phyloP scores from a whole-genome alignment of 805 yeast species.

The Metschnikowia anglica region DNA sequence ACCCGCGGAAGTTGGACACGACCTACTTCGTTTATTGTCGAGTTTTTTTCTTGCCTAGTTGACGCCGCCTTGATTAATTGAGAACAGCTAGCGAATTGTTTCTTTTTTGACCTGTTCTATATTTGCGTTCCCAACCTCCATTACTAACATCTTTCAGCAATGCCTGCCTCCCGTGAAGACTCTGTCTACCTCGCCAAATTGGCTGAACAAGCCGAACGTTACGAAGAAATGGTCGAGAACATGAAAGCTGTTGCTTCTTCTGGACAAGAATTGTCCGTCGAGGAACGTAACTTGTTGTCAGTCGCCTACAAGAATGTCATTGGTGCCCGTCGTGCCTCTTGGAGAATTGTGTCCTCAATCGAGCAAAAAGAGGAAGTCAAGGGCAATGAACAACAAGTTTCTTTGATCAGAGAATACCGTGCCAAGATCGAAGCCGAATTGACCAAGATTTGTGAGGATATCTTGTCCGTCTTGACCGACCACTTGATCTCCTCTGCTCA shows the following conservation, averaged over 20 bases:
- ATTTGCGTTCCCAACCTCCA: not conserved
- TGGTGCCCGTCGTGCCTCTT: conserved; percentile 98
- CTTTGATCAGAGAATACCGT: conserved; percentile 90
- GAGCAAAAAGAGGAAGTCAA: conserved; percentile 98
- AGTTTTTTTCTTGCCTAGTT: conserved; percentile 17
- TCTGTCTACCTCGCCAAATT: conserved; percentile 96
- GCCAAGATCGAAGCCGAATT: conserved; percentile 91
- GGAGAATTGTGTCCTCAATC: conserved; percentile 98
- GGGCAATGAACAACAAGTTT: conserved; percentile 88
- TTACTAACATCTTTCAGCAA: conserved; percentile 27
- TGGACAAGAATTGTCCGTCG: conserved; percentile 93
- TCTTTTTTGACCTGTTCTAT: conserved; percentile 1
- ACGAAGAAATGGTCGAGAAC: conserved; percentile 98
- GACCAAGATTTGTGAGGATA: conserved; percentile 91
- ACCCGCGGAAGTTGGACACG: conserved; percentile 23
- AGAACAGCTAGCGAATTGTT: not conserved
- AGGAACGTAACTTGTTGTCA: conserved; percentile 94
- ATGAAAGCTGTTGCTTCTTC: conserved; percentile 97
- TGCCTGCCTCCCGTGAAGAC: conserved; percentile 93
- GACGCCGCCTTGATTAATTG: conserved; percentile 3
- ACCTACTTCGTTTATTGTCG: conserved; percentile 21
- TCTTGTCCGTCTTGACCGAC: conserved; percentile 79
- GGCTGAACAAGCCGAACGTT: conserved; percentile 99
- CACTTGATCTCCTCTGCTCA: conserved; percentile 93
- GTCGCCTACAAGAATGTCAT: conserved; percentile 98